These are phyloP conservation scores for Aureobasidium sp. DNA, from an alignment of 2,329 filamentous ascomycete species.

Conservation along the genomic window DNA sequence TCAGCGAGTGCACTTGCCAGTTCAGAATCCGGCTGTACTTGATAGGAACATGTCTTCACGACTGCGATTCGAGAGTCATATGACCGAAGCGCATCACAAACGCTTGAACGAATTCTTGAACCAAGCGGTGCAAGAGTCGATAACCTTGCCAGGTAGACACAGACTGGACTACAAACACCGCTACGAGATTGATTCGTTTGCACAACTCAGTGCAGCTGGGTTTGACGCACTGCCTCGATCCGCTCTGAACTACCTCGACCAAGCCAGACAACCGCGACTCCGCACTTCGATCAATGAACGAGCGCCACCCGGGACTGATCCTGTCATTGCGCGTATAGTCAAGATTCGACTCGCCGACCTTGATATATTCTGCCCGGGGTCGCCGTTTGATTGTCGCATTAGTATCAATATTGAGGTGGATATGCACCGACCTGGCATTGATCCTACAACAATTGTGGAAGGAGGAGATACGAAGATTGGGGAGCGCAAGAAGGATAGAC, in stretches of 20 bases:
- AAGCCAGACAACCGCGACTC: conserved; percentile 54
- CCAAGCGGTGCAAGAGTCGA: conserved; percentile 51
- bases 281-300: conserved; percentile 37
- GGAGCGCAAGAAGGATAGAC: conserved; percentile 64
- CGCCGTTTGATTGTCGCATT: conserved; percentile 81
- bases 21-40: conserved; percentile 65
- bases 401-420: conserved; percentile 93
- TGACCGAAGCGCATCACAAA: conserved; percentile 81
- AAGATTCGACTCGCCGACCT: conserved; percentile 84
- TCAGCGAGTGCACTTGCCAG: conserved; percentile 58
- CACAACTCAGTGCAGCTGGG: conserved; percentile 58
- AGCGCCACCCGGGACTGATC: conserved; percentile 61
- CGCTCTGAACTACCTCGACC: conserved; percentile 20
- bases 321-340: conserved; percentile 71
- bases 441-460: conserved; percentile 46
- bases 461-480: conserved; percentile 36
- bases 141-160: conserved; percentile 41
- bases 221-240: conserved; percentile 51
- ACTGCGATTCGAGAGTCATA: conserved; percentile 72
- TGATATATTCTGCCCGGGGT: conserved; percentile 73
- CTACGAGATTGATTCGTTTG: conserved; percentile 67
- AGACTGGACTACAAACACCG: conserved; percentile 74
- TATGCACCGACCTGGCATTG: conserved; percentile 51
- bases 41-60: conserved; percentile 41
- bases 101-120: conserved; percentile 82